Evolutionary conservation across 495 filamentous ascomycete genomes (phyloP).

Genomic region (Parmelia sp.): DNA sequence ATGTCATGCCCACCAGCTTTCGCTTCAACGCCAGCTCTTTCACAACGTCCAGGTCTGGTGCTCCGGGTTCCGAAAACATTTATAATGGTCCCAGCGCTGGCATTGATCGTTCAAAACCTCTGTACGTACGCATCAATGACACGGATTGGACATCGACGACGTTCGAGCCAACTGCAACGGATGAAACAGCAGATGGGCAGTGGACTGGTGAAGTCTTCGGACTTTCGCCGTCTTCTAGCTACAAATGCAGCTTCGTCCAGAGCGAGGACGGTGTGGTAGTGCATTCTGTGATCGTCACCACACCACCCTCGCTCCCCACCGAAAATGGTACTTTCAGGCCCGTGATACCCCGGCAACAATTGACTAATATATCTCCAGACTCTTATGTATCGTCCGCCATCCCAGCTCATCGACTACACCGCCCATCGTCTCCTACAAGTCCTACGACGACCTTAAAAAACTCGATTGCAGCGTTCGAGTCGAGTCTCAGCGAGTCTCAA

Average conservation of each 20-base stretch:
- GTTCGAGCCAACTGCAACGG: conserved; percentile 51
- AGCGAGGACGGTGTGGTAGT: conserved; percentile 65
- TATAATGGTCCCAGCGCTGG: conserved; percentile 32
- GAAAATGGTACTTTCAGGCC: conserved; percentile 48
- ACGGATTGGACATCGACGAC: conserved; percentile 80
- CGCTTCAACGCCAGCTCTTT: conserved; percentile 74
- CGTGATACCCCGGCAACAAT: not conserved
- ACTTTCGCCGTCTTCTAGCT: conserved; percentile 77
- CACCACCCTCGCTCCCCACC: conserved; percentile 60
- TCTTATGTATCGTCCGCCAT: conserved; percentile 36
- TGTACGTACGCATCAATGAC: conserved; percentile 83
- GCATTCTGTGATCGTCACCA: conserved; percentile 74
- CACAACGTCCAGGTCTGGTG: conserved; percentile 22
- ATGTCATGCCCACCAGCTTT: conserved; percentile 73
- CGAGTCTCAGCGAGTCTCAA: conserved; percentile 70
- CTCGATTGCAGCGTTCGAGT: conserved; percentile 73
- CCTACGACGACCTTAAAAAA: conserved; percentile 83
- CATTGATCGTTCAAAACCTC: conserved; percentile 63
- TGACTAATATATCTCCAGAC: conserved; percentile 15
- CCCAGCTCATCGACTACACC: conserved; percentile 54
- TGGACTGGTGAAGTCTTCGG: conserved; percentile 87
- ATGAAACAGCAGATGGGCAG: conserved; percentile 42
- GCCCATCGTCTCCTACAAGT: conserved; percentile 81
- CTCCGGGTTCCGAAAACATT: conserved; percentile 11
- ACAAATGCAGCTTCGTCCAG: conserved; percentile 77